Evolutionary conservation across 352 stramenopile species (phyloP).

Genomic region (Pythium volutum): DNA sequence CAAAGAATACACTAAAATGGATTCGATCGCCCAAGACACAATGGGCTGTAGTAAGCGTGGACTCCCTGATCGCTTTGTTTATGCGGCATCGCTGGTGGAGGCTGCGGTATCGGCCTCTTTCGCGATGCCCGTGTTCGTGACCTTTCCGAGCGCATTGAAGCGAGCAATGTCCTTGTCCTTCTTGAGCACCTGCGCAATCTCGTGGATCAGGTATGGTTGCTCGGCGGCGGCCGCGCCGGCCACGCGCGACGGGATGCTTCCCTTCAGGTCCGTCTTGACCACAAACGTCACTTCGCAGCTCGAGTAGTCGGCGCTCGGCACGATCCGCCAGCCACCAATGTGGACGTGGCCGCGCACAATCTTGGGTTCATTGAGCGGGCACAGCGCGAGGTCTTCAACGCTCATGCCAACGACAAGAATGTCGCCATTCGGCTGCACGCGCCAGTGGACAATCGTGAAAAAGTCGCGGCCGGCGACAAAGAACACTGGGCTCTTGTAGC

Average conservation of each 20-base stretch:
- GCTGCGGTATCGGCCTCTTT: not conserved
- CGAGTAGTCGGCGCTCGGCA: constrained; percentile 52
- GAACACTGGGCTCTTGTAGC: constrained; percentile 67
- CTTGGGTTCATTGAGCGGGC: constrained; percentile 63
- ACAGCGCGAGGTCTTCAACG: constrained; percentile 48
- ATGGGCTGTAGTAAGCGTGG: too few relatives aligned
- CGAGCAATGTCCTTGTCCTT: constrained; percentile 43
- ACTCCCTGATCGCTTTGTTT: not conserved
- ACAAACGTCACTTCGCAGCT: constrained; percentile 59
- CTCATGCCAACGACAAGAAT: constrained; percentile 64
- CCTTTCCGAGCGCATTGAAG: constrained; percentile 27
- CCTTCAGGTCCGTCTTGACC: constrained; percentile 71
- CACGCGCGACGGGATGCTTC: constrained; percentile 63
- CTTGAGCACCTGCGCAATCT: constrained; percentile 53
- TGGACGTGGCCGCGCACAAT: constrained; percentile 64
- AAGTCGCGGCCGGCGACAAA: constrained; percentile 74
- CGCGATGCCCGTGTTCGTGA: constrained; percentile 20
- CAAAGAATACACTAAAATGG: too few relatives aligned
- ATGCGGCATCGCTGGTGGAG: constrained; percentile 8
- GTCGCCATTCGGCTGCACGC: constrained; percentile 47
- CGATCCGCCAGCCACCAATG: constrained; percentile 61
- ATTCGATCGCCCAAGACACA: too few relatives aligned
- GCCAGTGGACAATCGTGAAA: constrained; percentile 63
- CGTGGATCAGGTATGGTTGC: constrained; percentile 60
- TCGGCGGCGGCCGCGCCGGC: constrained; percentile 53